phyloP scores from a whole-genome alignment of 441 rosid species.

The Populus trichocarpa region DNA sequence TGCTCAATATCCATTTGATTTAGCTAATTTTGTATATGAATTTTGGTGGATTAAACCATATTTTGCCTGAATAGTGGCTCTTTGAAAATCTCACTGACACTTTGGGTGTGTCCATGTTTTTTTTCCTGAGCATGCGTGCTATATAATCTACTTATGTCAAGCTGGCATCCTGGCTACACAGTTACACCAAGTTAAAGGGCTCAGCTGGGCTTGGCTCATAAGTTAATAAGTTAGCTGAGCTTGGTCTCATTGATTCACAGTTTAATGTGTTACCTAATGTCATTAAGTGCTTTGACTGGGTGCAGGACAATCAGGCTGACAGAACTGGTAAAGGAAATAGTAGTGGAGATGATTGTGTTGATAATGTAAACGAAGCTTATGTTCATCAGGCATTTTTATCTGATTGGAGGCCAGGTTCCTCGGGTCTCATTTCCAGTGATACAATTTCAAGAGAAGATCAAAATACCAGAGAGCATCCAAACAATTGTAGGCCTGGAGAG shows the following conservation, averaged over 20 bases:
- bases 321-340: constrained; percentile 43
- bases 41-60: not conserved
- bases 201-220: constrained; percentile 2
- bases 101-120: not conserved
- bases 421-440: constrained; percentile 27
- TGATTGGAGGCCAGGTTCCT: constrained; percentile 74
- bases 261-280: constrained; percentile 9
- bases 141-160: not conserved
- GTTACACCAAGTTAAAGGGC: not conserved
- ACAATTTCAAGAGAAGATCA: constrained; percentile 23
- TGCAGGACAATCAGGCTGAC: constrained; percentile 58
- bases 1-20: not conserved
- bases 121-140: not conserved
- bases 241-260: not conserved
- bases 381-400: constrained; percentile 90
- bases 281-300: constrained; percentile 4
- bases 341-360: constrained; percentile 58
- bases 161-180: not conserved
- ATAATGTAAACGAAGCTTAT: constrained; percentile 60
- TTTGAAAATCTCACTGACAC: not conserved
- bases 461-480: constrained; percentile 34
- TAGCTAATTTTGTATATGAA: not conserved
- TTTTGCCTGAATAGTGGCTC: not conserved
- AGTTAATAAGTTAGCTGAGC: constrained; percentile 7
- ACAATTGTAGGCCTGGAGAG: constrained; percentile 23